Evolutionary conservation across 768 basidiomycete genomes (phyloP), one percentile per base, ranked within the genome.

Genomic region (Pleurotus ostreatus): DNA sequence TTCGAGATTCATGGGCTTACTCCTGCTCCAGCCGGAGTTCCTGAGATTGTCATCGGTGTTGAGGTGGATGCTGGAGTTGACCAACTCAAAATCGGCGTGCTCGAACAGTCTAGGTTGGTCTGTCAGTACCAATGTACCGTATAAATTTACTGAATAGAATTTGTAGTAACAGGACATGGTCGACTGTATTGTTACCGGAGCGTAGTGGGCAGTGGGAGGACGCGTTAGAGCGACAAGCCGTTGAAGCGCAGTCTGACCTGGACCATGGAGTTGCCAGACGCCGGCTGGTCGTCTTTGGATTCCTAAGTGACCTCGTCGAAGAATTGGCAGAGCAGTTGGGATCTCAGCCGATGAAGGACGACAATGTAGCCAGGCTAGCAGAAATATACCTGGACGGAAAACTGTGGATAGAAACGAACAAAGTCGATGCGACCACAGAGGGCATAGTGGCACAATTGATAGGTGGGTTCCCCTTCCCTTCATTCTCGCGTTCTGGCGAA

Each of bases 1-100:
- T 94, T 95, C 66, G 91, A 94, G 71, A 81, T 96, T n/a, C 85
- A 85, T 54, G 89, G 90, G 57, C 93, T 95, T 60, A 90, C 86
- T 16, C 90, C 92, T 20, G 91, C 91, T 6, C 89, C 92, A 46
- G 86, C 88, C 66, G 93, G 93, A 70, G 87, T 92, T 59, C 93
- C 93, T 58, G 89, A 94, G 65, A 86, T 95, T 59, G 92, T 94
- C 70, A 91, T 94, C 63, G 93, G 89, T 3, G 93, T 96, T 69
- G 89, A 92, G 62, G 84, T 96, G 60, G 92, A 95, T 64, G 87
- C 87, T 39, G 89, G 91, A 70, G 87, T 23, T 9, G 37, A 37
- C 30, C n/a, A 34, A 38, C n/a, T 49, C 30, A 34, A 49, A 37
- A n/a, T 49, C 12, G 48, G 6, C 16, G 48, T 23, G n/a, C 26